phyloP scores from a whole-genome alignment of 169 alveolate species.

The Cryptosporidium tyzzeri region DNA sequence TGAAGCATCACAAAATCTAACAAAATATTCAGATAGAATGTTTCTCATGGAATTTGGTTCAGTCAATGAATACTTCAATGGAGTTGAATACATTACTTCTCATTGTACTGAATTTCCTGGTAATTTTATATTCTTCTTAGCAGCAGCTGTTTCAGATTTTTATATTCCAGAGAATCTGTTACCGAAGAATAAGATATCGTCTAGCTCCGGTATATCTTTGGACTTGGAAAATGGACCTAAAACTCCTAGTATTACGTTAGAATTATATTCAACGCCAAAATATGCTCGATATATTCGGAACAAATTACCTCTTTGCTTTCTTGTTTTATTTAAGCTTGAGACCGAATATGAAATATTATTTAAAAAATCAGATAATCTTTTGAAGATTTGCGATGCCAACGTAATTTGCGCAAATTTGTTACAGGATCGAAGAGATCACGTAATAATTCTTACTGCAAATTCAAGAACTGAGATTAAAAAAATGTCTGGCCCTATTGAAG shows the following conservation, averaged over 20 bases:
- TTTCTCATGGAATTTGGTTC: slow-evolving; percentile 79
- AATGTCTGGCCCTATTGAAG: slow-evolving; percentile 37
- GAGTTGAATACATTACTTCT: slow-evolving; percentile 73
- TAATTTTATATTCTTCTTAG: slow-evolving; percentile 77
- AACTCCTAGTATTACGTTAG: slow-evolving; percentile 27
- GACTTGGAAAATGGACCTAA: not conserved
- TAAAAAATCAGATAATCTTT: slow-evolving; percentile 76
- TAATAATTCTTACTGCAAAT: slow-evolving; percentile 20
- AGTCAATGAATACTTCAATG: slow-evolving; percentile 78
- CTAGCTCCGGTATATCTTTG: slow-evolving; percentile 37
- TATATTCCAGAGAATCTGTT: slow-evolving; percentile 81
- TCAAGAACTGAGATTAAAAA: slow-evolving; percentile 17
- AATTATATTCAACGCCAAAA: slow-evolving; percentile 82
- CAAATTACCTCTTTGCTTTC: slow-evolving; percentile 56
- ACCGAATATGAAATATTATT: slow-evolving; percentile 80
- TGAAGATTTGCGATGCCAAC: slow-evolving; percentile 78
- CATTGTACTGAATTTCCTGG: slow-evolving; percentile 13
- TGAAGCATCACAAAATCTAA: slow-evolving; percentile 38
- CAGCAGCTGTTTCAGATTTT: slow-evolving; percentile 92
- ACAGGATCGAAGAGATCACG: slow-evolving; percentile 72
- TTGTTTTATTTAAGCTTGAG: slow-evolving; percentile 83
- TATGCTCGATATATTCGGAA: slow-evolving; percentile 73
- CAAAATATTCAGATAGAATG: slow-evolving; percentile 62
- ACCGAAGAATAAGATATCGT: slow-evolving; percentile 51
- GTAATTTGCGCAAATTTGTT: slow-evolving; percentile 81